Evolutionary conservation across 2,329 filamentous ascomycete species (phyloP).

Genomic region (Paecilomyces fulvus): DNA sequence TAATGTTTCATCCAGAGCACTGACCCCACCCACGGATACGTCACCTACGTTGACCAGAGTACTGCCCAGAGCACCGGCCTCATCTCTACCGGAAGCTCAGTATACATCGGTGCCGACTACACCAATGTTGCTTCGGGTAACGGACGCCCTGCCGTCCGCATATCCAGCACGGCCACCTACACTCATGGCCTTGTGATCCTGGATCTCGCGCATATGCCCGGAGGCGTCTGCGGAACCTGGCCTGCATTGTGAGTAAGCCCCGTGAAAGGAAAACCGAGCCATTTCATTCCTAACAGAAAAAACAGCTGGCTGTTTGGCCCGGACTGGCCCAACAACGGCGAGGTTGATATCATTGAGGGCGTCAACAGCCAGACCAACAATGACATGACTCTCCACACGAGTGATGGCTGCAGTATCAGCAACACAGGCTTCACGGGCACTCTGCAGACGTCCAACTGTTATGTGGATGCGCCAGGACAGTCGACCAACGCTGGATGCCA

Average conservation of each 20-base stretch:
- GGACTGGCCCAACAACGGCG: slow-evolving; percentile 62
- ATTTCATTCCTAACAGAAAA: slow-evolving; percentile 4
- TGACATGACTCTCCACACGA: slow-evolving; percentile 61
- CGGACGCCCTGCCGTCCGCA: slow-evolving; percentile 62
- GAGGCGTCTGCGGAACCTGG: slow-evolving; percentile 62
- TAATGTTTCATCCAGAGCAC: slow-evolving; percentile 17
- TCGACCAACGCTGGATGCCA: slow-evolving; percentile 51
- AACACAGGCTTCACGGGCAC: slow-evolving; percentile 42
- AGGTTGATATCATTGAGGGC: slow-evolving; percentile 76
- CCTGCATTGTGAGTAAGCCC: slow-evolving; percentile 51
- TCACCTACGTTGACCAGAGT: slow-evolving; percentile 56
- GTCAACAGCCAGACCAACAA: slow-evolving; percentile 56
- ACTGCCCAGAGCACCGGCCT: slow-evolving; percentile 52
- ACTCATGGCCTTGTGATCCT: slow-evolving; percentile 61
- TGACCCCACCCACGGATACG: slow-evolving; percentile 70
- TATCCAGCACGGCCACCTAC: slow-evolving; percentile 58
- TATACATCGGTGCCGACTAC: slow-evolving; percentile 65
- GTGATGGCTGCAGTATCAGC: slow-evolving; percentile 49
- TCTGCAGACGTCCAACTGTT: slow-evolving; percentile 49
- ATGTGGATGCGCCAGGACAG: slow-evolving; percentile 38
- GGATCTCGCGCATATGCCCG: slow-evolving; percentile 66
- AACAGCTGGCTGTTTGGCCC: slow-evolving; percentile 50
- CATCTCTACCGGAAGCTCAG: slow-evolving; percentile 47
- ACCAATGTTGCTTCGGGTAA: slow-evolving; percentile 45
- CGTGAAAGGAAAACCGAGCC: not conserved